Base-by-base conservation (phyloP, 306 rosid species). In the Mimosa pudica region DNA sequence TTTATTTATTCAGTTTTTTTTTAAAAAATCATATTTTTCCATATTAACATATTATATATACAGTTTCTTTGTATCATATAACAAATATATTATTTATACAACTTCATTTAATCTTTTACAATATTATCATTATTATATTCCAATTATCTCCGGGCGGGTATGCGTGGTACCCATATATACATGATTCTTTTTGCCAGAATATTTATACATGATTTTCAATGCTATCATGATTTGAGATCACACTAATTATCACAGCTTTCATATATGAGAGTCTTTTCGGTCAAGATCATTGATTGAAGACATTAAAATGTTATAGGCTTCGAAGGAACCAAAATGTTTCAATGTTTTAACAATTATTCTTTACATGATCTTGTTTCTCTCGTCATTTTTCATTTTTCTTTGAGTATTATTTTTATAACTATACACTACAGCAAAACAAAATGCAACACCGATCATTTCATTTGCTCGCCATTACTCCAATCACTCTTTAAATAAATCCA, bases 241-340 rank as follows among this genome's bases (percentile, higher is more conserved):
- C 18, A 73, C 42, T 72, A 84, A 44, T 76, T 65, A 80, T 80
- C 68, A 54, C 10, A 80, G 79, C 75, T 74, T 74, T 74, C 71
- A 63, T 10, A 5, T 63, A 74, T 81, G 47, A 62, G 62, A 81
- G 85, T 73, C 73, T 77, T 81, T 76, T 74, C 70, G 81, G 85
- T 85, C 85, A 81, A 85, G 74, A 81, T 77, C 46, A 46, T 70
- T 81, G 82, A 81, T 81, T 77, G 80, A 67, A 62, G 81, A 81
- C 85, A 85, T 70, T 18, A 52, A 54, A 84, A 85, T 85, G 83
- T 24, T 24, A 78, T 81, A 24, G 24, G 67, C 75, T 83, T 85
- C 62, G 85, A 85, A 84, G 75, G 77, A 84, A 84, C 77, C 74
- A 84, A 8, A 84, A 73, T 73, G 69, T 76, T 24, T 24, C 30